phyloP scores from a whole-genome alignment of 2,329 filamentous ascomycete genomes.

The Aureobasidium sp. region DNA sequence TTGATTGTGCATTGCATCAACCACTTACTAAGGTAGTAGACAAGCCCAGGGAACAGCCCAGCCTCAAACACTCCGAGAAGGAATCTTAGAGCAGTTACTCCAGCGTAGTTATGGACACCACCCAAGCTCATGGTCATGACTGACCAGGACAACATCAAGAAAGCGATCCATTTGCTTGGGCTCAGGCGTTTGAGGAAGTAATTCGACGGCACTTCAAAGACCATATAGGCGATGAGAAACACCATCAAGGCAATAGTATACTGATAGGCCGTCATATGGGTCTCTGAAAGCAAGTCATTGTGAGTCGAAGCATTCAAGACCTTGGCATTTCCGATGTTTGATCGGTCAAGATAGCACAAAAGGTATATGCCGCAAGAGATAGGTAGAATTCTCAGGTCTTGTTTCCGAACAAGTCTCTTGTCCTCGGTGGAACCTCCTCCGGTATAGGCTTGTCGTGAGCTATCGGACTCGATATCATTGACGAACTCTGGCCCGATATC shows the following conservation, averaged over 20 bases:
- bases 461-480: conserved; percentile 1
- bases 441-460: neutral
- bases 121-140: conserved; percentile 33
- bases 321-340: conserved; percentile 58
- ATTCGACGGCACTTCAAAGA: conserved; percentile 34
- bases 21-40: conserved; percentile 19
- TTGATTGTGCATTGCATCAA: neutral
- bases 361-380: conserved; percentile 59
- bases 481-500: neutral
- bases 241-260: conserved; percentile 44
- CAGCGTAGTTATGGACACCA: conserved; percentile 29
- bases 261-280: conserved; percentile 53
- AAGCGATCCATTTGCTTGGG: conserved; percentile 33
- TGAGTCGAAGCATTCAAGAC: conserved; percentile 54
- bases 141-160: conserved; percentile 35
- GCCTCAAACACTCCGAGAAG: conserved; percentile 35
- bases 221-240: conserved; percentile 27
- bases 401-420: conserved; percentile 24
- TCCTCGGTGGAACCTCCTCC: neutral
- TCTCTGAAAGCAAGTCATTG: conserved; percentile 57
- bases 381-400: conserved; percentile 58
- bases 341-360: conserved; percentile 59
- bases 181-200: conserved; percentile 34
- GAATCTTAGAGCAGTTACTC: conserved; percentile 30
- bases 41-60: conserved; percentile 30